Base-by-base conservation (phyloP, 164 flowering plant genomes). In the Magnolia kwangsiensis region DNA sequence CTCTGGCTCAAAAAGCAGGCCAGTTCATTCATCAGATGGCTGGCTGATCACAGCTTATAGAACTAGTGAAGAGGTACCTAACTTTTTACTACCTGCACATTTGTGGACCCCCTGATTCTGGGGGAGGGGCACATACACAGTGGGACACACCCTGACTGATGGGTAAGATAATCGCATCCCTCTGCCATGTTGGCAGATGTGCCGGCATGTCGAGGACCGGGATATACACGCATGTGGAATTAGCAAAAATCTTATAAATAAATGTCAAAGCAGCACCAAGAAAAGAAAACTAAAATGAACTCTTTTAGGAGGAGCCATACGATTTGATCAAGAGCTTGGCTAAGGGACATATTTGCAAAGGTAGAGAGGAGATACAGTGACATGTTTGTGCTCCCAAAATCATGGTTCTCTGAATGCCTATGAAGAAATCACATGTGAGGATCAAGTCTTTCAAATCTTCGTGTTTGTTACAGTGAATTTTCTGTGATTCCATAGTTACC, bases 301-400 rank as follows among this genome's bases (percentile, higher is more conserved):
- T 55, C 61, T 37, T 37, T 37, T 8, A 69, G 20, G 51, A 49
- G 55, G 68, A 68, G 61, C 83, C 92, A n/a, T 49, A 93, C 98
- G 63, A 93, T 86, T 85, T 90, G 89, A 80, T 89, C 87, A 18
- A 93, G 79, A 37, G 93, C 98, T 84, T 89, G 85, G 80, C 80
- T 76, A 7, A 90, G 75, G 37, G 96, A 84, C 85, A 89, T 76
- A 63, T 82, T 81, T 55, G 87, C 89, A 79, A 89, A 93, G 37
- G 82, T 76, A 27, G 87, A 77, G 72, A 69, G 73, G 72, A 87
- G 83, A 78, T 81, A 89, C 80, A 82, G 82, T 2, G 87, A 82
- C 49, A 79, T 77, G 66, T 81, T 78, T 18, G 88, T 86, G 78
- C 84, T 81, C 77, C 79, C 85, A 4, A 70, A 50, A 75, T 85